These are phyloP conservation scores for Mycena crocata DNA, from an alignment of 768 basidiomycete species.

Conservation along the genomic window DNA sequence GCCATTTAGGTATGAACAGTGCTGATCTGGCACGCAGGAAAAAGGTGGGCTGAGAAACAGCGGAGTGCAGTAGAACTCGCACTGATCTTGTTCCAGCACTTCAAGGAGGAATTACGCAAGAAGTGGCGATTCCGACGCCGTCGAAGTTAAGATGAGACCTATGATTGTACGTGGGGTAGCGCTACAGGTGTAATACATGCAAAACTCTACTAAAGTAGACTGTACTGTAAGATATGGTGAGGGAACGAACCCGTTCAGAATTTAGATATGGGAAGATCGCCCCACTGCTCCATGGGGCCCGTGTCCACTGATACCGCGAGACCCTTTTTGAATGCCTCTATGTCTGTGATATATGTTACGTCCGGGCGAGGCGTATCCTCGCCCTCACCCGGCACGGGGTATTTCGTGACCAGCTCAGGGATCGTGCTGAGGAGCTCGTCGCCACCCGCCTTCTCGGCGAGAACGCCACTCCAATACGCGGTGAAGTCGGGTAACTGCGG, in stretches of 20 bases:
- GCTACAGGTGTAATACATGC: neutral
- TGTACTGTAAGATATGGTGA: neutral
- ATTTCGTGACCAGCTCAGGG: conserved; percentile 64
- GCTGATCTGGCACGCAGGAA: neutral
- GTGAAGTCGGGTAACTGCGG: conserved; percentile 71
- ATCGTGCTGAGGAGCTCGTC: conserved; percentile 64
- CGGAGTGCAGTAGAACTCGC: neutral
- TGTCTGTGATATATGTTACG: conserved; percentile 74
- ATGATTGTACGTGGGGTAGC: no score
- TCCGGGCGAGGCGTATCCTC: conserved; percentile 56
- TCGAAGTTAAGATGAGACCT: no score
- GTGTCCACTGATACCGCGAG: conserved; percentile 67
- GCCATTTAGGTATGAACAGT: conserved; percentile 15
- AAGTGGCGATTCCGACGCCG: neutral
- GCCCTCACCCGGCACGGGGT: conserved; percentile 67
- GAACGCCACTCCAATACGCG: conserved; percentile 68
- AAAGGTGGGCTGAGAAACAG: conserved; percentile 9
- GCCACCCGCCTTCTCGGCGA: conserved; percentile 54
- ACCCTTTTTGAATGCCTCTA: conserved; percentile 71
- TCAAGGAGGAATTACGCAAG: neutral
- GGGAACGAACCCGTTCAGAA: no score
- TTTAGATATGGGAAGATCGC: conserved; percentile 73
- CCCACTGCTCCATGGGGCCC: conserved; percentile 79
- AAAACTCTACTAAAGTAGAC: neutral
- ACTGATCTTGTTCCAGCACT: neutral